A percentile compares a stretch with the other conserved stretches of the same genome.
Conservation (phyloP, 495 filamentous ascomycete genomes). For the Lentithecium fluviatile region DNA sequence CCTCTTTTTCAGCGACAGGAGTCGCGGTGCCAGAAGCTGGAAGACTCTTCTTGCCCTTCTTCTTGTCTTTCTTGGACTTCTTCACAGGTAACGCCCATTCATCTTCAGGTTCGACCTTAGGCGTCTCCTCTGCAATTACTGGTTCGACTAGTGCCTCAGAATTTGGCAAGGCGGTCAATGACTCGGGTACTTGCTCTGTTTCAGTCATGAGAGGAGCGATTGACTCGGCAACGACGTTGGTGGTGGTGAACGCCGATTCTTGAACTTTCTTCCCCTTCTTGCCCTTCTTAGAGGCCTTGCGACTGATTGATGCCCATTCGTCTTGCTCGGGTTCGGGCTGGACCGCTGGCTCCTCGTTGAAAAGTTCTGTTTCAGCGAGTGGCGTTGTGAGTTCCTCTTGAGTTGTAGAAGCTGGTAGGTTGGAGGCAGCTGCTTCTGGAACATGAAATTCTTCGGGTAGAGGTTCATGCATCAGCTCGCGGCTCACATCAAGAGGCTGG, state of each 20-base stretch:
- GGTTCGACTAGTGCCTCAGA: conserved; percentile 4
- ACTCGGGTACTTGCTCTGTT: neutral
- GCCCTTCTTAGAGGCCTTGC: conserved; percentile 30
- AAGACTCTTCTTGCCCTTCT: conserved; percentile 35
- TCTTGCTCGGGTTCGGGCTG: conserved; percentile 8
- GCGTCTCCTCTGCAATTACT: neutral
- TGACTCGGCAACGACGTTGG: conserved; percentile 2
- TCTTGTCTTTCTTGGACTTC: conserved; percentile 34
- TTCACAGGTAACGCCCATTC: conserved; percentile 10
- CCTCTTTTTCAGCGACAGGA: conserved; percentile 51
- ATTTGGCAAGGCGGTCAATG: neutral
- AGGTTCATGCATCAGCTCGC: neutral
- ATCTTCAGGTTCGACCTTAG: conserved; percentile 10
- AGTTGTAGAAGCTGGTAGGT: neutral
- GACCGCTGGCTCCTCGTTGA: neutral
- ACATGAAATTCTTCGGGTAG: no score
- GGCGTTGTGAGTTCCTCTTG: neutral
- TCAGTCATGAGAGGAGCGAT: neutral
- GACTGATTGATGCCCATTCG: neutral
- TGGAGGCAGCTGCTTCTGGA: no score
- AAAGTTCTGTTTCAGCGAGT: neutral
- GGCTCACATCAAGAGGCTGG: conserved; percentile 1
- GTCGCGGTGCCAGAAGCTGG: conserved; percentile 38
- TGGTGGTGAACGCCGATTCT: neutral
- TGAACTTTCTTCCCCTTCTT: conserved; percentile 36